Conservation (phyloP, 345 rosid genomes). For the Turnera subulata region DNA sequence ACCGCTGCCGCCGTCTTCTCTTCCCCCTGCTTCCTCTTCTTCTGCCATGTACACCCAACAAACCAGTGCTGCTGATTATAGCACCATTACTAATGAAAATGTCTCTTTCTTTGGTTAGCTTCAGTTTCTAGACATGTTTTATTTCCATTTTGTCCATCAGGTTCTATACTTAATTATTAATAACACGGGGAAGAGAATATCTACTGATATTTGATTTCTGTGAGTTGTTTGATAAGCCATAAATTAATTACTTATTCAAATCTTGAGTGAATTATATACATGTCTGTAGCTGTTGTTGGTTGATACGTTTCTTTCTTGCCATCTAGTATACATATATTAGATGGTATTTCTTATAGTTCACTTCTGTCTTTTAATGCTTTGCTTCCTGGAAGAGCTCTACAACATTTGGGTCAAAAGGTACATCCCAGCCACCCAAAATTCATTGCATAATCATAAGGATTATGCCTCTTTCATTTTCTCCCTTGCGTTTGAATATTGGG, state of each 20-base stretch:
- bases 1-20: constrained; percentile 31
- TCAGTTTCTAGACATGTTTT: constrained; percentile 17
- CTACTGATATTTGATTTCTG: constrained; percentile 10
- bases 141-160: constrained; percentile 23
- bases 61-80: constrained; percentile 37
- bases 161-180: constrained; percentile 23
- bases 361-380: constrained; percentile 3
- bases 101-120: constrained; percentile 61
- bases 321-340: not conserved
- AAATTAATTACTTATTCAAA: no score
- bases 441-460: no score
- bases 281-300: constrained; percentile 29
- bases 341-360: constrained; percentile 15
- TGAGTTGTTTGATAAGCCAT: not conserved
- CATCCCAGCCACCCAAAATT: no score
- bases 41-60: constrained; percentile 53
- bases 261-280: no score
- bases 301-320: constrained; percentile 27
- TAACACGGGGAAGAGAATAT: constrained; percentile 4
- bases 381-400: no score
- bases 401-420: no score
- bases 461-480: no score
- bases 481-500: no score
- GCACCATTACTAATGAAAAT: constrained; percentile 60
- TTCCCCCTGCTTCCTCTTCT: constrained; percentile 43